These are phyloP conservation scores for Botrytis medusae DNA, from an alignment of 2,329 filamentous ascomycete species.

Conservation along the genomic window DNA sequence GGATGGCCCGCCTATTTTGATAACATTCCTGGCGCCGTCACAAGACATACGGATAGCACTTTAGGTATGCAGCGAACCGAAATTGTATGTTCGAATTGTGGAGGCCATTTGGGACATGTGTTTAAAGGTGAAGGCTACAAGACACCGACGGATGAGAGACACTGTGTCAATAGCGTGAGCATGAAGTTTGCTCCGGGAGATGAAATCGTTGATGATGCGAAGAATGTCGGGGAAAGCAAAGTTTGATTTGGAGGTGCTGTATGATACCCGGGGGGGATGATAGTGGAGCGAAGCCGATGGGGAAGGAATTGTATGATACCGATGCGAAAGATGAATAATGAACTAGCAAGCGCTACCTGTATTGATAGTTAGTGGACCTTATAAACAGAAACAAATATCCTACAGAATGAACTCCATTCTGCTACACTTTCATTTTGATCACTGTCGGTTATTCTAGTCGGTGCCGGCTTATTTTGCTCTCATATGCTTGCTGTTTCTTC, in stretches of 20 bases:
- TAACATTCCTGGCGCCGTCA: constrained; percentile 86
- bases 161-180: constrained; percentile 94
- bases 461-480: neutral
- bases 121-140: constrained; percentile 85
- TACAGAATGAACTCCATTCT: neutral
- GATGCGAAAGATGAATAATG: neutral
- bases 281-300: neutral
- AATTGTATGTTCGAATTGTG: constrained; percentile 93
- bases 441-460: neutral
- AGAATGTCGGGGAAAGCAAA: constrained; percentile 39
- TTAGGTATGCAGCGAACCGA: constrained; percentile 86
- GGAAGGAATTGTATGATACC: neutral
- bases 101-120: constrained; percentile 86
- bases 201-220: constrained; percentile 47
- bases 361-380: neutral
- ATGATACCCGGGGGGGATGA: neutral
- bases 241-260: neutral
- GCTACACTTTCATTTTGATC: neutral
- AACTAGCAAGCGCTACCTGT: constrained; percentile 4
- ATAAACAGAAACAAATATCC: neutral
- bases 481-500: neutral
- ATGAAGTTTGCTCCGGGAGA: constrained; percentile 76
- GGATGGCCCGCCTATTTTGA: constrained; percentile 99
- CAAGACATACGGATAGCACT: constrained; percentile 71
- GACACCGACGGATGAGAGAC: constrained; percentile 90